Evolutionary conservation across 495 filamentous ascomycete genomes (phyloP), one percentile per base, ranked within the genome.

Genomic region (Xylaria nigripes): DNA sequence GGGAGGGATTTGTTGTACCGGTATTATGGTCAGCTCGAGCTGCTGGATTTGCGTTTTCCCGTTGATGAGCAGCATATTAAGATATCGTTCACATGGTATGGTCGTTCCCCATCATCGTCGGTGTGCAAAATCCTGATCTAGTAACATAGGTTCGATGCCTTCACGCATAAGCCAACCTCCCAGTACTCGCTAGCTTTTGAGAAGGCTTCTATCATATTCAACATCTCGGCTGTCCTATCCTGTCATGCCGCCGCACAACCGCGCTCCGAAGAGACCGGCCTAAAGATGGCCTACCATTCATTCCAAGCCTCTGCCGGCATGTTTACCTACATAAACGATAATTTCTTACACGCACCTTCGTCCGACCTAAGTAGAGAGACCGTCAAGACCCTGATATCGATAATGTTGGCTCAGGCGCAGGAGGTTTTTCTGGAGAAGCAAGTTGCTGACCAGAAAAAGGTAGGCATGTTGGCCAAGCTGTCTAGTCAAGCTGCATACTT

Each of bases 241-340:
- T 96, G 92, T 62, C 90, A 98, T 75, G 93, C 91, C 45, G 93
- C 93, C 51, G 78, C 90, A 67, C 93, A 97, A 68, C 87, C 90
- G 55, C 85, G 94, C 19, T 87, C 84, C 54, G 90, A 97, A 63
- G 94, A 97, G 55, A 75, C 85, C 18, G 92, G 94, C 23, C 80
- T 97, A 57, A 98, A 97, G 72, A 93, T 89, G 15, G 87, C 93
- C 2, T 98, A 96, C 65, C 92, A 98, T 70, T 97, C 93, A 19
- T 97, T 97, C 75, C 93, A 98, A 68, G 93, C 93, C 30, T 86
- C 91, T 22, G 93, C 93, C 10, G 93, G 93, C 68, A 98, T 98
- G 93, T 98, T 97, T 70, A 96, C 90, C 18, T 98, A 98, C 62
- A 97, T 98, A 74, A 98, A 97, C 69, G 91, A 97, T 72, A 97